Conservation (phyloP, 495 filamentous ascomycete species). For the Penicillium simplicissimum region DNA sequence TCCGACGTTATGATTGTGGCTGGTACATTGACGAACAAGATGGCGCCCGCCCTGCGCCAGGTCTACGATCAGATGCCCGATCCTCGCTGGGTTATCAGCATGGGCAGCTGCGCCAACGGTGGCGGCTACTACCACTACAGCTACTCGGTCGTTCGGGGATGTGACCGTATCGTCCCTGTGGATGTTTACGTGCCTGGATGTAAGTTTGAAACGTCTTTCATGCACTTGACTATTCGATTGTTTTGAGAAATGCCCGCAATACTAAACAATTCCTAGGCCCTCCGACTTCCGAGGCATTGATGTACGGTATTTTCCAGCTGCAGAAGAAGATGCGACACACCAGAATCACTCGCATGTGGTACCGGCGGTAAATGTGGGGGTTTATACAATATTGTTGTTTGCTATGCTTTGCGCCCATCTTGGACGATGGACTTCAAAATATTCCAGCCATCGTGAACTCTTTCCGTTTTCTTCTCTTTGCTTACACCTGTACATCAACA, state of each 20-base stretch:
- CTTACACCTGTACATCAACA: conserved; percentile 32
- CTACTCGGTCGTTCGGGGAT: conserved; percentile 88
- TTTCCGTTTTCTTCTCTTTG: conserved; percentile 17
- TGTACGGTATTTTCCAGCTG: conserved; percentile 92
- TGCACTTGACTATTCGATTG: background rate
- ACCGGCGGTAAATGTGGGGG: conserved; percentile 38
- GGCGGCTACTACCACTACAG: conserved; percentile 98
- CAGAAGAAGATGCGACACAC: conserved; percentile 94
- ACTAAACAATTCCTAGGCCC: conserved; percentile 52
- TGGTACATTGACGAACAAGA: conserved; percentile 95
- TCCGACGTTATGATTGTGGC: conserved; percentile 99
- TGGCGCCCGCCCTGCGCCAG: conserved; percentile 91
- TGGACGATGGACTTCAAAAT: conserved; percentile 24
- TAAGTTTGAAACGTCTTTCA: conserved; percentile 41
- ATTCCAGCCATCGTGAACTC: conserved; percentile 24
- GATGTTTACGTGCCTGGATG: conserved; percentile 94
- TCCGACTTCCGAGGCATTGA: conserved; percentile 86
- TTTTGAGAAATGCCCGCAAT: background rate
- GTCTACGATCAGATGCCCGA: conserved; percentile 99
- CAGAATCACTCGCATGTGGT: conserved; percentile 55
- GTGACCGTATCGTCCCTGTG: conserved; percentile 91
- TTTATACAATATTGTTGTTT: conserved; percentile 5
- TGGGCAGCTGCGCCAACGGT: conserved; percentile 94
- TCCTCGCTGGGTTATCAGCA: conserved; percentile 90
- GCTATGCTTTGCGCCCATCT: conserved; percentile 17